Base-by-base conservation (phyloP, 2,329 filamentous ascomycete genomes). In the Ambrosiella xylebori region DNA sequence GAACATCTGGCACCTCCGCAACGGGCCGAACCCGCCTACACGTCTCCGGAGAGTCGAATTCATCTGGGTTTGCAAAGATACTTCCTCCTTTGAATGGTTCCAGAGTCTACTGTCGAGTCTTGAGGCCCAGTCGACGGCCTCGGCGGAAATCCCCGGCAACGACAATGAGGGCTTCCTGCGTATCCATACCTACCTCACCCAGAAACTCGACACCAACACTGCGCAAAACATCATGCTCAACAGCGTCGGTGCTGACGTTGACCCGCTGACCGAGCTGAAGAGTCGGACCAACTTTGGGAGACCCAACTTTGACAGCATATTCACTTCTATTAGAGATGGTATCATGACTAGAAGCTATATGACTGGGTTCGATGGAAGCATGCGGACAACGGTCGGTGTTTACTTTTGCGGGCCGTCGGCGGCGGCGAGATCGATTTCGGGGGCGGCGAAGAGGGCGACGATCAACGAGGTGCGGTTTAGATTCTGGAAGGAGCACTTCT, bases 401-500 rank as follows among this genome's bases (percentile, higher is more conserved):
- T 62, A 63, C 58, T 63, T 62, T 38, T 62, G 62, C 15, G 61
- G 61, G 27, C 61, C 62, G 11, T 59, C 61, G 15, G 56, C 60
- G 15, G 61, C 61, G 71, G 91, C 91, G 5, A 80, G 89, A 63
- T 81, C 88, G 65, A 96, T 98, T 68, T 85, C 86, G 70, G 80
- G 81, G 67, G 90, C 93, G n/a, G 86, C 88, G 63, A 86, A 85
- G 66, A 69, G 75, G 57, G 85, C 85, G 12, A 86, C 82, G 9
- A 82, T 79, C 39, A 80, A 79, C 62, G 86, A 95, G 64, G 88
- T 98, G 57, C 81, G 84, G 66, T 98, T 97, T 74, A 86, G 88
- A 65, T 98, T 98, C 76, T 98, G 93, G 93, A 98, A 98, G 75
- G 93, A 98, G 72, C 91, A 98, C 68, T 84, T 84, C 68, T 84